These are phyloP conservation scores for Mimosa pudica DNA, from an alignment of 306 rosid species.

Conservation along the genomic window DNA sequence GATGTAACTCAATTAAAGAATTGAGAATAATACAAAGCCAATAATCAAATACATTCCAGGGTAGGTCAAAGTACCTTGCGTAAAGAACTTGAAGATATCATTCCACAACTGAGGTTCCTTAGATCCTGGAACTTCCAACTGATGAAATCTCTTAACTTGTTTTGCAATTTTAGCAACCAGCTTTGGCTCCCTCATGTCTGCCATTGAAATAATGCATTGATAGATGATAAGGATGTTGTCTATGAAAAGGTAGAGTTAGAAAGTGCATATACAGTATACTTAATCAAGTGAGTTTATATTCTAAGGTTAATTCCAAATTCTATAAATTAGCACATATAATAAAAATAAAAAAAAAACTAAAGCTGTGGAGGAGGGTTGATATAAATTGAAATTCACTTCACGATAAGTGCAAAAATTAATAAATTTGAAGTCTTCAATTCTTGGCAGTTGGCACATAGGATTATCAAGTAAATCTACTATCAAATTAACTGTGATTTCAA, in stretches of 20 bases:
- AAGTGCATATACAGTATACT: constrained; percentile 11
- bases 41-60: not conserved
- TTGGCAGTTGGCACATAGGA: not conserved
- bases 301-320: constrained; percentile 19
- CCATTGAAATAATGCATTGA: constrained; percentile 36
- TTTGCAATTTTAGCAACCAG: constrained; percentile 79
- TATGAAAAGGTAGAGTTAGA: constrained; percentile 8
- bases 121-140: constrained; percentile 80
- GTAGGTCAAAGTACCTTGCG: constrained; percentile 60
- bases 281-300: constrained; percentile 9
- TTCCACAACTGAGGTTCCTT: constrained; percentile 93
- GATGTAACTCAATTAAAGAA: not conserved
- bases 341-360: not conserved
- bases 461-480: constrained; percentile 14
- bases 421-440: not conserved
- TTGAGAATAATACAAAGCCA: constrained; percentile 17
- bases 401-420: not conserved
- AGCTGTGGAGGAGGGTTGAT: not conserved
- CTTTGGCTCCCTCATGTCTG: constrained; percentile 83
- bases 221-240: constrained; percentile 34
- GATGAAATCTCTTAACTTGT: constrained; percentile 68
- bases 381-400: not conserved
- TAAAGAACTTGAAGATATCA: constrained; percentile 74
- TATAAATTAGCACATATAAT: constrained; percentile 11
- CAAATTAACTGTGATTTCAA: not conserved